A percentile compares a stretch with the other conserved stretches of the same genome.
These are phyloP conservation scores for Chrysoporthe puriensis DNA, from an alignment of 2,329 filamentous ascomycete species.

Conservation along the genomic window DNA sequence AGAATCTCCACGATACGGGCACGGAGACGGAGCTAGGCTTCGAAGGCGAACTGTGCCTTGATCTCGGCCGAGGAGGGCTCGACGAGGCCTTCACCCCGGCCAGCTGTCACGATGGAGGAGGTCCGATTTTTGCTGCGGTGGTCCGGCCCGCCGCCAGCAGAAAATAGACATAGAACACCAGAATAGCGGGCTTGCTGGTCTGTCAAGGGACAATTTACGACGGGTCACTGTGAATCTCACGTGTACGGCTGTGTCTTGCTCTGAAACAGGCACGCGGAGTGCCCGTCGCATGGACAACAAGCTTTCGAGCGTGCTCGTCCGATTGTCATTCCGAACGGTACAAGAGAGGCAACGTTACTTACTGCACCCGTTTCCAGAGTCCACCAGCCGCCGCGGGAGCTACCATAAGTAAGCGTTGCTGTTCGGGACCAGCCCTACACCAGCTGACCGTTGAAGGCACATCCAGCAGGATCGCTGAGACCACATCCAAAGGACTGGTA, in stretches of 20 bases:
- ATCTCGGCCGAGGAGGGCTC: neutral
- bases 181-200: neutral
- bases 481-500: neutral
- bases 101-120: neutral
- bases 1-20: neutral
- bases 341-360: slow-evolving; percentile 2
- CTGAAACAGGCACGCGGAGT: neutral
- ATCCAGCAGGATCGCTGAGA: neutral
- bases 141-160: neutral
- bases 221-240: neutral
- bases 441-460: neutral
- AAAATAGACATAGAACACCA: neutral
- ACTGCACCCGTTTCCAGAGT: neutral
- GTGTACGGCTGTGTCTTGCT: neutral
- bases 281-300: too few relatives aligned
- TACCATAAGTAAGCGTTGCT: too few relatives aligned
- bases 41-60: slow-evolving; percentile 10
- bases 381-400: neutral
- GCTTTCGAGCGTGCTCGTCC: too few relatives aligned
- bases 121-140: neutral
- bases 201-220: neutral
- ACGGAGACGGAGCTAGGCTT: slow-evolving; percentile 2
- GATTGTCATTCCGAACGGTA: too few relatives aligned
- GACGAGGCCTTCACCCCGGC: slow-evolving; percentile 6
- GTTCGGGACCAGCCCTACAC: neutral